phyloP scores from a whole-genome alignment of 768 basidiomycete species.

The Suillus clintonianus region DNA sequence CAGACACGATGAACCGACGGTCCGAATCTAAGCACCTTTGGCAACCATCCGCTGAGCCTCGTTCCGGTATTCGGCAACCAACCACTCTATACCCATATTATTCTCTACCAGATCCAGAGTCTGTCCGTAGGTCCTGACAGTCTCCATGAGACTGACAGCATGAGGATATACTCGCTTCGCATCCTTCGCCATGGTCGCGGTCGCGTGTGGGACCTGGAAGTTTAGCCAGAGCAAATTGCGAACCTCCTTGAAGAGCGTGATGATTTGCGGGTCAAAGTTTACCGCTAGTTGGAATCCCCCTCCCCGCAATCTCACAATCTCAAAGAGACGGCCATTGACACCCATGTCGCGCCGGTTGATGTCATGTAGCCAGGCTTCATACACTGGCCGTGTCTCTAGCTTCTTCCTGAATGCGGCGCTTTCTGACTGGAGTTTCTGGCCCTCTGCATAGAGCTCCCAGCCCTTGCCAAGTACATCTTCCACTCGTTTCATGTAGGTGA shows the following conservation, averaged over 20 bases:
- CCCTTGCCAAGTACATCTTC: constrained; percentile 98
- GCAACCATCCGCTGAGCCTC: constrained; percentile 92
- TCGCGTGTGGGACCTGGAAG: constrained; percentile 93
- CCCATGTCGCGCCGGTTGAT: constrained; percentile 93
- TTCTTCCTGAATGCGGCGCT: constrained; percentile 91
- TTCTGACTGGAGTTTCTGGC: constrained; percentile 94
- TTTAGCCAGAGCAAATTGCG: constrained; percentile 94
- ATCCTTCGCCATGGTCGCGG: constrained; percentile 96
- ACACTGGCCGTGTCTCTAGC: constrained; percentile 91
- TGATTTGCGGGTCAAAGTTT: constrained; percentile 98
- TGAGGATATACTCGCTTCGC: constrained; percentile 98
- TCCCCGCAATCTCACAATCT: constrained; percentile 76
- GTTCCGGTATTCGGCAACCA: constrained; percentile 93
- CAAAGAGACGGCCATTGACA: constrained; percentile 89
- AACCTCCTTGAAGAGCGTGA: constrained; percentile 98
- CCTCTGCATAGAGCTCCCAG: constrained; percentile 99
- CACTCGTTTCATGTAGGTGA: constrained; percentile 97
- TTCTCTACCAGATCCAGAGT: constrained; percentile 88
- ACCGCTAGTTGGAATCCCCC: constrained; percentile 87
- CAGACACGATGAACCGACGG: not conserved
- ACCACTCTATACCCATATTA: constrained; percentile 90
- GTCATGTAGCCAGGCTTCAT: constrained; percentile 95
- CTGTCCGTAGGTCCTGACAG: constrained; percentile 96
- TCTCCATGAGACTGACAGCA: constrained; percentile 98
- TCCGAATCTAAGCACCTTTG: constrained; percentile 54